Base-by-base conservation (phyloP, 495 filamentous ascomycete species). In the Aspergillus biplanus region DNA sequence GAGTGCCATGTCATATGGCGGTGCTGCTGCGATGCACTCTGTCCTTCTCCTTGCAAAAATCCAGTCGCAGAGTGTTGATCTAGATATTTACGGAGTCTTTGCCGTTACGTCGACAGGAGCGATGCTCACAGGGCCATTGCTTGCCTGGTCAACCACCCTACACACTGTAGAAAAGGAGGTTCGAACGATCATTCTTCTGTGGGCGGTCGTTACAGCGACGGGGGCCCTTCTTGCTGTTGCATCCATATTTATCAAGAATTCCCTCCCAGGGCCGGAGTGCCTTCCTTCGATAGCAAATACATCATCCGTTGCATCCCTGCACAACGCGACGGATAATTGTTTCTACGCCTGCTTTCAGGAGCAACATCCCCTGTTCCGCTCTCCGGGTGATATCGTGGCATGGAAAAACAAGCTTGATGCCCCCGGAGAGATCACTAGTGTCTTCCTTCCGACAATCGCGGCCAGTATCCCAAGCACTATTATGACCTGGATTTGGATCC, bases 11-110 rank as follows among this genome's bases (percentile, higher is more conserved):
- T 37, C 53, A 35, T 56, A 56, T 39, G 15, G 53, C 33, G 53
- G 53, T 27, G 32, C 53, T 18, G 53, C 53, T 1, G 33, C 53
- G 5, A n/a, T 56, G 7, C 53, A 56, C 16, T 56, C 53, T 6
- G 18, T 56, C 53, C 35, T 56, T 15, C 53, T 56, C 6, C 9
- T 56, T 7, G 27, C 53, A 0, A 56, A 56, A 21, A 9, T 39
- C 12, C 33, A 33, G 9, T 56, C 53, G 11, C 35, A 8, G 18
- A 39, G 16, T 39, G 53, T 56, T 56, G 53, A 56, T 39, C 53
- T 56, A 33, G 53, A 56, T 33, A 56, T 37, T 21, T 56, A 56
- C 34, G 53, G 53, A n/a, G 53, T 56, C 6, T 56, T 56, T 39
- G 53, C 53, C 7, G 34, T 56, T 5, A 56, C 53, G 12, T 56